Evolutionary conservation across 169 alveolate species (phyloP).

Genomic region (Plasmodium yoelii): DNA sequence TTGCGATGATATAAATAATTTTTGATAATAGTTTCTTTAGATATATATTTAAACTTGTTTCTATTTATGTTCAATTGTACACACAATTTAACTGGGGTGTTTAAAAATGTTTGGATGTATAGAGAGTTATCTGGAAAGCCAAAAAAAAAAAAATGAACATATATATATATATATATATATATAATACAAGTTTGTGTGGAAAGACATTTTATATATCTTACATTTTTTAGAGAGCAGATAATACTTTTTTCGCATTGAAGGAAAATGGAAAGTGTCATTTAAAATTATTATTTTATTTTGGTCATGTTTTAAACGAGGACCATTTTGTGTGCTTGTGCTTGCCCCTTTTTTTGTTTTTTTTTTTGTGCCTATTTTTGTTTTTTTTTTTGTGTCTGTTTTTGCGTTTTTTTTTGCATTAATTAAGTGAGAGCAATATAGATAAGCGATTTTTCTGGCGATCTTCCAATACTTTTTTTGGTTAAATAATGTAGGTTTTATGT

Average conservation of each 20-base stretch:
- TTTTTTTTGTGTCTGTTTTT: background rate
- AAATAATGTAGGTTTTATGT: conserved; percentile 19
- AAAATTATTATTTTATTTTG: conserved; percentile 13
- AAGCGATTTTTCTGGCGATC: conserved; percentile 51
- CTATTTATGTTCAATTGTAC: conserved; percentile 36
- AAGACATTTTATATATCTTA: conserved; percentile 1
- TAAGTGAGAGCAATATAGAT: conserved; percentile 18
- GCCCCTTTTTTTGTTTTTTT: too few relatives aligned
- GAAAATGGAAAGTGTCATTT: conserved; percentile 69
- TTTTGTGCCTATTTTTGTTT: too few relatives aligned
- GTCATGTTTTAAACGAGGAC: too few relatives aligned
- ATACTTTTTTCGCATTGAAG: conserved; percentile 71
- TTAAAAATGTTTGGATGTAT: conserved; percentile 33
- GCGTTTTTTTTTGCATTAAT: conserved; percentile 2
- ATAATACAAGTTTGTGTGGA: background rate
- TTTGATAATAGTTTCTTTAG: conserved; percentile 47
- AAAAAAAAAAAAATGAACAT: background rate
- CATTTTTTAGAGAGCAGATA: conserved; percentile 43
- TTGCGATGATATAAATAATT: conserved; percentile 38
- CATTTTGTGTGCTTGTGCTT: too few relatives aligned
- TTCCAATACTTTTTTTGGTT: conserved; percentile 61
- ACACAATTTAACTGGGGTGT: conserved; percentile 30
- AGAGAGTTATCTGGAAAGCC: conserved; percentile 23
- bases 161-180: background rate
- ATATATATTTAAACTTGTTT: conserved; percentile 37